phyloP scores from a whole-genome alignment of 2,329 filamentous ascomycete genomes.

The Scleromitrula shiraiana region DNA sequence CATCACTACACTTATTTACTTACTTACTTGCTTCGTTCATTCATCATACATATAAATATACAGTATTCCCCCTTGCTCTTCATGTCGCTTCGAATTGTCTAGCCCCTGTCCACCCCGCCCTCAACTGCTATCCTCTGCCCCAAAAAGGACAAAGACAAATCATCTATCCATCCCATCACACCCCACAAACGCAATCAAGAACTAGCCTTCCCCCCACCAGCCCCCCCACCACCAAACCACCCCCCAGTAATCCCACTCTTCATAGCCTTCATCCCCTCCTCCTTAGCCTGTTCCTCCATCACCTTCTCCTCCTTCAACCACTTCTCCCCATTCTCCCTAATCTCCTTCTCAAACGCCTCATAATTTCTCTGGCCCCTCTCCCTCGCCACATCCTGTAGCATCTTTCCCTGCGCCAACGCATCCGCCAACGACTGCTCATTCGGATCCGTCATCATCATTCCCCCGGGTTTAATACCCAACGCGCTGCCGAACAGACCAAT shows the following conservation, averaged over 20 bases:
- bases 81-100: too few relatives aligned
- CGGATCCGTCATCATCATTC: slow-evolving; percentile 47
- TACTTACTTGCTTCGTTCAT: too few relatives aligned
- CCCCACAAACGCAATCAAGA: too few relatives aligned
- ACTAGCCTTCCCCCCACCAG: too few relatives aligned
- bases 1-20: too few relatives aligned
- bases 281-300: slow-evolving; percentile 78
- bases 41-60: too few relatives aligned
- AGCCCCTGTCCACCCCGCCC: too few relatives aligned
- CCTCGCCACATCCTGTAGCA: slow-evolving; percentile 89
- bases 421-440: slow-evolving; percentile 60
- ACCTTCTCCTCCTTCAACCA: slow-evolving; percentile 92
- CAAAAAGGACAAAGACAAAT: too few relatives aligned
- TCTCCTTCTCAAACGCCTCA: slow-evolving; percentile 80
- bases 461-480: slow-evolving; percentile 68
- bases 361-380: slow-evolving; percentile 90
- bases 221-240: slow-evolving; percentile 41
- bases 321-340: slow-evolving; percentile 86
- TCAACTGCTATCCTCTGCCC: too few relatives aligned
- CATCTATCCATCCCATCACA: too few relatives aligned
- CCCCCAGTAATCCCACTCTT: slow-evolving; percentile 62
- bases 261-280: slow-evolving; percentile 89
- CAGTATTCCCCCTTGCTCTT: too few relatives aligned
- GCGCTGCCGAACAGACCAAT: slow-evolving; percentile 62
- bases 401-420: slow-evolving; percentile 85